Conservation (phyloP, 2,329 filamentous ascomycete genomes). For the Fusarium napiforme region DNA sequence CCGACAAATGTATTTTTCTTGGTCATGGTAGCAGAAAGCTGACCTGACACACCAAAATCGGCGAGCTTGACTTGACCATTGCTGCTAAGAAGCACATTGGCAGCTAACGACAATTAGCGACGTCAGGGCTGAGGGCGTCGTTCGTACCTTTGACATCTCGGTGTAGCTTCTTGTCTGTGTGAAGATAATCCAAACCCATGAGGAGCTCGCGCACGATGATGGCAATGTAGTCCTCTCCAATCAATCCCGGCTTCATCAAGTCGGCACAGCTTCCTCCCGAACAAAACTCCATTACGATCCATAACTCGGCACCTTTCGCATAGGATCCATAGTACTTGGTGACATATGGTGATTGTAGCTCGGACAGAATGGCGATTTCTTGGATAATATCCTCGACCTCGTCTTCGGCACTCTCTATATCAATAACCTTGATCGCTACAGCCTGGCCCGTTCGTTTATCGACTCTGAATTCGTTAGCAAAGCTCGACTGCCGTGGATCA, state of each 20-base stretch:
- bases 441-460: slow-evolving; percentile 93
- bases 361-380: slow-evolving; percentile 96
- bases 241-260: slow-evolving; percentile 90
- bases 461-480: slow-evolving; percentile 66
- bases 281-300: slow-evolving; percentile 99
- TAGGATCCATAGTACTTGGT: slow-evolving; percentile 99
- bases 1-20: slow-evolving; percentile 99
- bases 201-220: slow-evolving; percentile 93
- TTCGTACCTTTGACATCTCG: slow-evolving; percentile 89
- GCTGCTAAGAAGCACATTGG: slow-evolving; percentile 88
- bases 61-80: slow-evolving; percentile 97
- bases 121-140: not conserved
- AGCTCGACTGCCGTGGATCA: not conserved
- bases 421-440: slow-evolving; percentile 98
- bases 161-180: slow-evolving; percentile 95
- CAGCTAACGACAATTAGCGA: slow-evolving; percentile 65
- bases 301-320: slow-evolving; percentile 93
- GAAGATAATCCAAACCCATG: slow-evolving; percentile 90
- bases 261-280: slow-evolving; percentile 96
- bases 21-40: slow-evolving; percentile 97
- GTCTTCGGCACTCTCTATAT: slow-evolving; percentile 98
- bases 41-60: slow-evolving; percentile 96
- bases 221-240: slow-evolving; percentile 95
- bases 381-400: slow-evolving; percentile 99
- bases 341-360: slow-evolving; percentile 94